Evolutionary conservation across 2,329 filamentous ascomycete species (phyloP), one percentile per base, ranked within the genome.

Genomic region (Penicillium corylophilum): DNA sequence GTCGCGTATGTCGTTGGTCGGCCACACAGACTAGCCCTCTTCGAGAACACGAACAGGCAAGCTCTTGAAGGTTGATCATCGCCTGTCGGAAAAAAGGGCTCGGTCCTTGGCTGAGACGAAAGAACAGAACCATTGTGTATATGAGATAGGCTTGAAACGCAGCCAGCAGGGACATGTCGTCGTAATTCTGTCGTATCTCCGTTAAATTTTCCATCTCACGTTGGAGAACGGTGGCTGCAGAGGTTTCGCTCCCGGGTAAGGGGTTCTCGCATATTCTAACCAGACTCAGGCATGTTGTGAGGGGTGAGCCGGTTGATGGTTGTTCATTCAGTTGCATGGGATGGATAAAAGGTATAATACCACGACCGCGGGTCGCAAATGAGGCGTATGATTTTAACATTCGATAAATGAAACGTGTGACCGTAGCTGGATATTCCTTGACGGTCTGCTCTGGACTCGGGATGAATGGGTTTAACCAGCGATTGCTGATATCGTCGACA

Each of bases 91-190:
- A 63, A 33, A 73, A 71, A 0, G 69, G 57, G 23, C 60, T 51
- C 0, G 62, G 51, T 20, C 64, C 54, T 16, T 67, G 62, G 2
- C 56, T 57, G 1, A 72, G 50, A 1, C 60, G 59, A 45, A 79
- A 79, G 56, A 77, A 81, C 1, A 79, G 46, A 1, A 77, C 68
- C 67, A 82, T 72, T 1, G 73, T 61, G 51, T 80, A 80, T 6
- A 81, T 70, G 2, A 82, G 65, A 56, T 79, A 80, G 0, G 79
- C 74, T 55, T 82, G 80, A 20, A 80, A 79, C 1, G 74, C 71
- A 0, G 72, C 71, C 1, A 82, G 70, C 0, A 75, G 59, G 12
- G 58, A 56, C 36, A 65, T 42, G 10, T 63, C 54, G 36, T 64
- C 55, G 36, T 58, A 67, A 5, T 10, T 54, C 28, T 54, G 28